Evolutionary conservation across 2,329 filamentous ascomycete species (phyloP).

Genomic region (Tolypocladium sp.): DNA sequence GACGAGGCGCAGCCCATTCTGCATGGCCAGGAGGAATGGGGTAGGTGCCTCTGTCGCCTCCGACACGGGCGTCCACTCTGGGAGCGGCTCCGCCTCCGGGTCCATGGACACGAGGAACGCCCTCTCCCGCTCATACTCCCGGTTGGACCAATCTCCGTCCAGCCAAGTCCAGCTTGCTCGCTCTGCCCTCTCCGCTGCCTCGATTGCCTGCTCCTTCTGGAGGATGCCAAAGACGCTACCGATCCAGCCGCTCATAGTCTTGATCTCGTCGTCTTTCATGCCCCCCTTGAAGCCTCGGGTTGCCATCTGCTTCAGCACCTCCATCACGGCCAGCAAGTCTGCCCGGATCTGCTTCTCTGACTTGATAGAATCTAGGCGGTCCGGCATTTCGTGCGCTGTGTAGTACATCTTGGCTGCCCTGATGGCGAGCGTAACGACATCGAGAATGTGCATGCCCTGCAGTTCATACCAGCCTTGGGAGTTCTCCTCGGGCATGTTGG

Average conservation of each 20-base stretch:
- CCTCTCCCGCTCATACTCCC: constrained; percentile 69
- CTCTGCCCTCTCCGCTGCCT: constrained; percentile 62
- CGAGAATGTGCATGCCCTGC: constrained; percentile 84
- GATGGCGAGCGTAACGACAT: constrained; percentile 91
- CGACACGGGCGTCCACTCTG: constrained; percentile 52
- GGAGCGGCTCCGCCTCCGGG: constrained; percentile 48
- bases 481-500: constrained; percentile 35
- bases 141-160: constrained; percentile 63
- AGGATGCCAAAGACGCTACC: constrained; percentile 69
- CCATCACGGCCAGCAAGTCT: constrained; percentile 78
- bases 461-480: constrained; percentile 71
- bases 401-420: constrained; percentile 94
- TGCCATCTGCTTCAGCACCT: constrained; percentile 86
- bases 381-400: constrained; percentile 80
- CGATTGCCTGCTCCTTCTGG: constrained; percentile 65
- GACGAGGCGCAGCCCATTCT: constrained; percentile 73
- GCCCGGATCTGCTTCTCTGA: constrained; percentile 77
- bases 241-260: constrained; percentile 72
- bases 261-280: constrained; percentile 67
- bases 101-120: constrained; percentile 74
- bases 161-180: constrained; percentile 75
- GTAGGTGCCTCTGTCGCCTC: constrained; percentile 46
- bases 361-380: constrained; percentile 77
- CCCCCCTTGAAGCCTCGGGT: constrained; percentile 78
- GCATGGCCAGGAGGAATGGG: constrained; percentile 63